phyloP scores from a whole-genome alignment of 345 rosid genomes.

The Euphorbia pulcherrima region DNA sequence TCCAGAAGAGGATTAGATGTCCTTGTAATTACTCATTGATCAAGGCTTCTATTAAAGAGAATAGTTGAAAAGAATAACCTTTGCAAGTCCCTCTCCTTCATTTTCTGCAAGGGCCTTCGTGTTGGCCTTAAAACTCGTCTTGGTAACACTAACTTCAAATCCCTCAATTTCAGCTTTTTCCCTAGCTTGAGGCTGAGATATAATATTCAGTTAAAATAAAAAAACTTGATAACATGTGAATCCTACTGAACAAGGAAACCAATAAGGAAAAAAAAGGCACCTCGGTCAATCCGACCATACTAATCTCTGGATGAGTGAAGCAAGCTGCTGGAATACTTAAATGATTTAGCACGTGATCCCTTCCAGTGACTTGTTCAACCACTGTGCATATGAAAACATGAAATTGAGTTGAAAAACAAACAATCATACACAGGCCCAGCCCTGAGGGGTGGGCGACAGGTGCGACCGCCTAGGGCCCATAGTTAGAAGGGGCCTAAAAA shows the following conservation, averaged over 20 bases:
- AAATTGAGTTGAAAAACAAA: slow-evolving; percentile 1
- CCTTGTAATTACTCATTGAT: too few relatives aligned
- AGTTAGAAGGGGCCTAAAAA: too few relatives aligned
- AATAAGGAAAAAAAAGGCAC: slow-evolving; percentile 29
- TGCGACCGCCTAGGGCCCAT: too few relatives aligned
- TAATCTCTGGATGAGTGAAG: slow-evolving; percentile 99
- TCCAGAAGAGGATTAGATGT: not conserved
- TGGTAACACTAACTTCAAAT: slow-evolving; percentile 76
- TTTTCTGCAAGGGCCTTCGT: slow-evolving; percentile 97
- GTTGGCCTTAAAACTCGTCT: slow-evolving; percentile 98
- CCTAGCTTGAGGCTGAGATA: slow-evolving; percentile 89
- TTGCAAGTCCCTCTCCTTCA: slow-evolving; percentile 97
- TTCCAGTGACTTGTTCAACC: slow-evolving; percentile 92
- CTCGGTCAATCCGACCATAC: slow-evolving; percentile 99
- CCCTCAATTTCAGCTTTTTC: slow-evolving; percentile 91
- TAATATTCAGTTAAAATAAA: slow-evolving; percentile 16
- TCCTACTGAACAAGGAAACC: not conserved
- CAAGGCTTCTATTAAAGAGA: slow-evolving; percentile 2
- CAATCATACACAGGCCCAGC: too few relatives aligned
- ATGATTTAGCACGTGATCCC: slow-evolving; percentile 89
- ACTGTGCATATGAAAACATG: slow-evolving; percentile 42
- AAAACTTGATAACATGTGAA: not conserved
- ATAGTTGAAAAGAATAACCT: slow-evolving; percentile 44
- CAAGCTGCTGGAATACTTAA: slow-evolving; percentile 97
- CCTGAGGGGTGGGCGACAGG: too few relatives aligned